These are phyloP conservation scores for Penicillium digitatum DNA, from an alignment of 2,329 filamentous ascomycete species.

Conservation along the genomic window DNA sequence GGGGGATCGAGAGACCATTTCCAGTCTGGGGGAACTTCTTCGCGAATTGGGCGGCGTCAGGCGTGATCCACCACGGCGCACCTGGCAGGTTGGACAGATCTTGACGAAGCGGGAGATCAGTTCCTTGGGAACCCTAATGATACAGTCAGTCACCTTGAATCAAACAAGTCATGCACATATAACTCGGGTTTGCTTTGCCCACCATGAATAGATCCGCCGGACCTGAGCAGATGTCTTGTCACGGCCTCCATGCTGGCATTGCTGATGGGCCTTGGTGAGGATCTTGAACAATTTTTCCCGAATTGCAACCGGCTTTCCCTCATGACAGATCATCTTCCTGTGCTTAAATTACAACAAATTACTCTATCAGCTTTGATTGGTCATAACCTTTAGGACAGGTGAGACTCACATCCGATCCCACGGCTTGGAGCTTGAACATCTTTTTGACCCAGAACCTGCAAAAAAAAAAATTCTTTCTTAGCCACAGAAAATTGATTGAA, in stretches of 20 bases:
- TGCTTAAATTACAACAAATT: slow-evolving; percentile 22
- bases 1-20: slow-evolving; percentile 32
- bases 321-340: slow-evolving; percentile 47
- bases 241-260: slow-evolving; percentile 51
- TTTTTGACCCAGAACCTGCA: slow-evolving; percentile 52
- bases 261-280: slow-evolving; percentile 48
- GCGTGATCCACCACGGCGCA: slow-evolving; percentile 43
- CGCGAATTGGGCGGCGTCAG: slow-evolving; percentile 42
- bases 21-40: slow-evolving; percentile 37
- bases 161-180: not conserved
- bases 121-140: slow-evolving; percentile 49
- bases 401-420: slow-evolving; percentile 40
- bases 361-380: not conserved
- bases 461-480: too few species aligned
- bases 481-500: not conserved
- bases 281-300: slow-evolving; percentile 51
- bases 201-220: slow-evolving; percentile 50
- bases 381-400: not conserved
- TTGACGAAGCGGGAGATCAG: slow-evolving; percentile 52
- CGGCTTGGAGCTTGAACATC: slow-evolving; percentile 48
- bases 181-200: slow-evolving; percentile 20
- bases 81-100: slow-evolving; percentile 49
- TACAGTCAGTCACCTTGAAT: not conserved
- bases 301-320: slow-evolving; percentile 52
- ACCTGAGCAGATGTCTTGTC: slow-evolving; percentile 53